Evolutionary conservation across 1,139 yeast species (phyloP).

Genomic region (Debaryomyces sp.): DNA sequence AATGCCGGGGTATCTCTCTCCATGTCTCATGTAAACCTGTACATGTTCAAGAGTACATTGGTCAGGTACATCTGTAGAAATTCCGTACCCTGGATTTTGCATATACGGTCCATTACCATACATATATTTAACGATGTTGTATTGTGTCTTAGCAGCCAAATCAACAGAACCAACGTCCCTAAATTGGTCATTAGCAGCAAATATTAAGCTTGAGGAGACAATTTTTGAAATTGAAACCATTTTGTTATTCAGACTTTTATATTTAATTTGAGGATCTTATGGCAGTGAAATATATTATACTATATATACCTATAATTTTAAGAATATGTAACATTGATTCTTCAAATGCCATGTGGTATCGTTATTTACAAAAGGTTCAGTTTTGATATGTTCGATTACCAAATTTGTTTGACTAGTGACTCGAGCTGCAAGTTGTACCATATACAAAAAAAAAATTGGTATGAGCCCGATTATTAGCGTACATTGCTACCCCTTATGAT

Average conservation of each 20-base stretch:
- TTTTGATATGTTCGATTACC: neutral
- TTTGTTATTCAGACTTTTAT: neutral
- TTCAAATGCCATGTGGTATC: neutral
- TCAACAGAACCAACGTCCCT: conserved; percentile 32
- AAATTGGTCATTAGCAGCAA: conserved; percentile 27
- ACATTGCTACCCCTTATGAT: neutral
- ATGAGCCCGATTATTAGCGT: neutral
- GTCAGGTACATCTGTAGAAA: conserved; percentile 34
- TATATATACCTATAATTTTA: neutral
- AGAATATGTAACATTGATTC: neutral
- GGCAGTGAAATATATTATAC: neutral
- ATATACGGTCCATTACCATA: conserved; percentile 42
- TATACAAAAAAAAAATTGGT: neutral
- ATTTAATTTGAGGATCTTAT: neutral
- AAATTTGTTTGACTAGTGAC: neutral
- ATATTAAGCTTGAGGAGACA: conserved; percentile 27
- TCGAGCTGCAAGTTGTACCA: neutral
- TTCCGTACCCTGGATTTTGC: conserved; percentile 38
- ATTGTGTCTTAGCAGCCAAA: conserved; percentile 32
- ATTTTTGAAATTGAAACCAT: conserved; percentile 36
- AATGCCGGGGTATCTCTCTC: conserved; percentile 39
- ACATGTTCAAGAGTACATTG: conserved; percentile 38
- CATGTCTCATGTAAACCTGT: conserved; percentile 39
- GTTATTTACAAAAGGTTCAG: neutral
- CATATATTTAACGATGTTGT: conserved; percentile 33